Percentiles rank a stretch among this genome's conserved stretches.
Conservation (phyloP, 129 eudicot species). For the Artemisia argyi region DNA sequence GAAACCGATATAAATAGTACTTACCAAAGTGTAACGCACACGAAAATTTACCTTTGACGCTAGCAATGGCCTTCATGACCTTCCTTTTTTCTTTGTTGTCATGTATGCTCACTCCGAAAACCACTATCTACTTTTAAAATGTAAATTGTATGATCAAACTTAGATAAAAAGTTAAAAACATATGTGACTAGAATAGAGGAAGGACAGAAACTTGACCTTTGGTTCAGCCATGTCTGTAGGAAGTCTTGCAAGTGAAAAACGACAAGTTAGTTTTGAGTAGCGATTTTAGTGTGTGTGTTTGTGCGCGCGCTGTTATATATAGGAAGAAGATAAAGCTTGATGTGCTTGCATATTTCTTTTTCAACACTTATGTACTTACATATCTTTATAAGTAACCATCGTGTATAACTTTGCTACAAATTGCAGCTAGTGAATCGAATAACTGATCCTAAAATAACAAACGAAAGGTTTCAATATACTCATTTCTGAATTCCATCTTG, state of each 20-base stretch:
- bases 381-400: no score
- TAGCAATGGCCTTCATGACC: conserved; percentile 33
- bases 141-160: not conserved
- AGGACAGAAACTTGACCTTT: not conserved
- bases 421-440: not conserved
- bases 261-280: not conserved
- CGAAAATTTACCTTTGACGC: conserved; percentile 14
- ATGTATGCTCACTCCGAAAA: conserved; percentile 22
- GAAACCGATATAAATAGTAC: not conserved
- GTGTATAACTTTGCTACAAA: no score
- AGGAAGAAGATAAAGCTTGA: not conserved
- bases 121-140: conserved; percentile 20
- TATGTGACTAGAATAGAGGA: not conserved
- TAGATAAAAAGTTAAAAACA: not conserved
- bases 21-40: not conserved
- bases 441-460: not conserved
- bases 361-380: not conserved
- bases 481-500: not conserved
- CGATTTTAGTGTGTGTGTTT: not conserved
- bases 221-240: not conserved
- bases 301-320: not conserved
- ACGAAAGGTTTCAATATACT: not conserved
- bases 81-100: conserved; percentile 21
- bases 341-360: not conserved
- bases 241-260: not conserved